Conservation (phyloP, 495 filamentous ascomycete genomes). For the Daldinia bambusicola region DNA sequence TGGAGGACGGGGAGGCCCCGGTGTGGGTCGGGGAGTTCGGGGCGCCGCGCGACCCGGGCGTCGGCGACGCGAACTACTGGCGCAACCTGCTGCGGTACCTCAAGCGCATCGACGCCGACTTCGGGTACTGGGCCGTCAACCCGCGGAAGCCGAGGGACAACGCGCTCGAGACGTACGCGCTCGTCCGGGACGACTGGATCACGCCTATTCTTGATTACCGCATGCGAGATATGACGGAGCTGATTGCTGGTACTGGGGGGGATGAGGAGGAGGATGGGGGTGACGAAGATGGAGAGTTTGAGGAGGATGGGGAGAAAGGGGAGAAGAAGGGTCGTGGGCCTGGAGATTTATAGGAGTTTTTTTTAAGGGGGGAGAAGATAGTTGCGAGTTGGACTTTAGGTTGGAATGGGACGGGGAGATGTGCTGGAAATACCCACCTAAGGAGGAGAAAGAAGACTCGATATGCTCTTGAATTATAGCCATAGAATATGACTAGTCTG, state of each 20-base stretch:
- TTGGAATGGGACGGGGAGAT: neutral
- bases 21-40: conserved; percentile 73
- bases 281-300: neutral
- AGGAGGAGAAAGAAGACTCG: neutral
- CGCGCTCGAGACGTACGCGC: conserved; percentile 63
- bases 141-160: conserved; percentile 65
- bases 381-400: neutral
- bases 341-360: neutral
- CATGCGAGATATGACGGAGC: conserved; percentile 63
- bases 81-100: conserved; percentile 64
- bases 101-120: conserved; percentile 64
- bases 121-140: conserved; percentile 73
- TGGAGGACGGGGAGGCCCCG: conserved; percentile 65
- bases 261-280: neutral
- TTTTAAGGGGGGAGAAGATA: neutral
- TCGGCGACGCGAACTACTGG: conserved; percentile 69
- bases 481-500: neutral
- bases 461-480: neutral
- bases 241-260: conserved; percentile 51
- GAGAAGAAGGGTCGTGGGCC: neutral
- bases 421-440: conserved; percentile 39
- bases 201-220: conserved; percentile 66
- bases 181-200: conserved; percentile 67
- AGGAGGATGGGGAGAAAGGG: neutral
- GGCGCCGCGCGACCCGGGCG: conserved; percentile 57